Evolutionary conservation across 2,329 filamentous ascomycete species (phyloP), one percentile per base, ranked within the genome.

Genomic region (Aspergillus fumigatus): DNA sequence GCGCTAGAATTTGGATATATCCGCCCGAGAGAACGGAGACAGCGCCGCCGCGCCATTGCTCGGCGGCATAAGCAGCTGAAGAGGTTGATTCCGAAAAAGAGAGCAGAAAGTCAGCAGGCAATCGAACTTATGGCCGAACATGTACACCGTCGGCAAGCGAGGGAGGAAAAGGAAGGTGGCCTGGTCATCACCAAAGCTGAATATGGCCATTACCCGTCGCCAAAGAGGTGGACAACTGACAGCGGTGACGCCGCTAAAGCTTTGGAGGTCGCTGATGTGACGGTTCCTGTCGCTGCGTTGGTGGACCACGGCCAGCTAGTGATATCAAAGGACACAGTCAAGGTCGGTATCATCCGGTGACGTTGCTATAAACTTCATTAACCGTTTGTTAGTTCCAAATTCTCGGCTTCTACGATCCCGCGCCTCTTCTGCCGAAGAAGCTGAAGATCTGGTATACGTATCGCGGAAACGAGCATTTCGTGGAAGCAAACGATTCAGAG

Each of bases 371-470:
- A 29, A 41, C 17, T 40, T 50, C 53, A 47, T 65, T 71, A 52
- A 73, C 52, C 19, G 10, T 27, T 38, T 10, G 3, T 14, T 57
- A 77, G 76, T 74, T 72, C 56, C 68, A 76, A 60, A 72, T 77
- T 21, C 59, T 75, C 19, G 76, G 76, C 1, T 78, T 78, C 64
- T 67, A 76, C 54, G 76, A 78, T 50, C 76, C 76, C 21, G 73
- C 74, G 5, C 76, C 76, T 26, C 65, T 77, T 21, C 59, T 70
- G 40, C 69, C 71, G 19, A 78, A 78, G 60, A 67, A 57, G 21
- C 56, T 78, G 58, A 73, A 66, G 59, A 68, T 78, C 48, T 72
- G 73, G 70, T 78, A 78, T 58, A 65, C 48, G n/a, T 78, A 76
- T 62, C 67, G 67, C 45, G 70, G 71, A 2, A 67, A 63, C 45